Conservation (phyloP, 345 rosid genomes). For the Moricandia moricandioides region DNA sequence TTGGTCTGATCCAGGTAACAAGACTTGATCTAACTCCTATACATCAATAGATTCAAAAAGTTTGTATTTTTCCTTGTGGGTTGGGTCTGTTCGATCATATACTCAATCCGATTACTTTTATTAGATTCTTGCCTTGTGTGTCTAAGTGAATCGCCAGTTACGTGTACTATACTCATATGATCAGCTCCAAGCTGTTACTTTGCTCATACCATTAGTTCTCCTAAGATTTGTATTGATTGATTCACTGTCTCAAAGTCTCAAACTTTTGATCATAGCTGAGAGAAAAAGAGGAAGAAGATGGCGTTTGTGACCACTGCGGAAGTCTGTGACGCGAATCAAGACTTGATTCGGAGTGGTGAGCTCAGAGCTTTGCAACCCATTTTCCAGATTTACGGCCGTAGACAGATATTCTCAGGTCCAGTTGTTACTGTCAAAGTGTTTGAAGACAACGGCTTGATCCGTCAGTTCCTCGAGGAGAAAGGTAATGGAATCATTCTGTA, state of each 20-base stretch:
- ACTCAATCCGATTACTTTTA: background rate
- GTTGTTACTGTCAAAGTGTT: slow-evolving; percentile 72
- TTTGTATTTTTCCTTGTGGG: background rate
- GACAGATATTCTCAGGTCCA: slow-evolving; percentile 75
- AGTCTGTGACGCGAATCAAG: slow-evolving; percentile 82
- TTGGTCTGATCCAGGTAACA: slow-evolving; percentile 31
- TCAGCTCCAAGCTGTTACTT: background rate
- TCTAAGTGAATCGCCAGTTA: background rate
- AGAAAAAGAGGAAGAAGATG: slow-evolving; percentile 37
- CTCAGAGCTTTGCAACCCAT: slow-evolving; percentile 72
- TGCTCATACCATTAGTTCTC: background rate
- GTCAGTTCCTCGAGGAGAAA: slow-evolving; percentile 79
- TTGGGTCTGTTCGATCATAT: slow-evolving; percentile 17
- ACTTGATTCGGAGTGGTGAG: slow-evolving; percentile 64
- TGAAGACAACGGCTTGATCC: slow-evolving; percentile 78
- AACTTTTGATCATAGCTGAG: background rate
- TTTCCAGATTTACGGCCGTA: slow-evolving; percentile 71
- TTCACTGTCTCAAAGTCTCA: slow-evolving; percentile 3
- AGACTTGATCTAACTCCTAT: background rate
- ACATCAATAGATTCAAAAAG: background rate
- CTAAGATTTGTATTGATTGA: background rate
- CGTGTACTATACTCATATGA: background rate
- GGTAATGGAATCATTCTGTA: slow-evolving; percentile 24
- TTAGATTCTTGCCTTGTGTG: background rate
- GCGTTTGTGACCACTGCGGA: slow-evolving; percentile 85